Percentiles rank a stretch among this genome's conserved stretches.
Conservation (phyloP, 331 rosid species). For the Stylosanthes scabra region DNA sequence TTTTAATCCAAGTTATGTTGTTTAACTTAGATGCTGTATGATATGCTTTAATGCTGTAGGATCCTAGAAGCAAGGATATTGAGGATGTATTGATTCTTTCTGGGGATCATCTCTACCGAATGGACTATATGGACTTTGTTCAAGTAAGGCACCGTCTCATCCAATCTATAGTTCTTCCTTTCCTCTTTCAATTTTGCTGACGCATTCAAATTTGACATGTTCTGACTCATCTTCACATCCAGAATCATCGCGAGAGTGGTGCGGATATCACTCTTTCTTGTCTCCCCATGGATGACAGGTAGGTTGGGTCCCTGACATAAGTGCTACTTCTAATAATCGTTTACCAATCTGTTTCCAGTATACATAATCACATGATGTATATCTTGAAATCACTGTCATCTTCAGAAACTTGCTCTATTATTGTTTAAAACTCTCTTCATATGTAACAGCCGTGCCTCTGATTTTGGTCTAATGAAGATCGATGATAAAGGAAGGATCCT, state of each 20-base stretch:
- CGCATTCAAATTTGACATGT: conserved; percentile 37
- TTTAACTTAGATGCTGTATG: not conserved
- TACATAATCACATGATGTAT: not conserved
- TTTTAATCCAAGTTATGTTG: too few species aligned
- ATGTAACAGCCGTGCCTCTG: conserved; percentile 88
- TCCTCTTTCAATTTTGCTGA: conserved; percentile 27
- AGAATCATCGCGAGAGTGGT: conserved; percentile 85
- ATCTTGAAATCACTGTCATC: conserved; percentile 5
- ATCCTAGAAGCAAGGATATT: conserved; percentile 53
- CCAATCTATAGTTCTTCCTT: conserved; percentile 18
- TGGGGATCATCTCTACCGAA: conserved; percentile 75
- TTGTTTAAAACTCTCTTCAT: conserved; percentile 41
- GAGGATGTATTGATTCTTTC: conserved; percentile 60
- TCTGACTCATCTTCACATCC: conserved; percentile 39
- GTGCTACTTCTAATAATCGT: not conserved
- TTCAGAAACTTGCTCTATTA: not conserved
- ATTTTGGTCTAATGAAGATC: conserved; percentile 95
- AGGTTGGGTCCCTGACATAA: conserved; percentile 23
- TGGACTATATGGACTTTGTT: conserved; percentile 90
- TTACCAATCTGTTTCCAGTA: not conserved
- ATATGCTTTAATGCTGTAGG: conserved; percentile 41
- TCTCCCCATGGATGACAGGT: conserved; percentile 91
- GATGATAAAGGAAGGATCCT: conserved; percentile 92
- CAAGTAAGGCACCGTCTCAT: conserved; percentile 40
- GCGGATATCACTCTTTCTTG: conserved; percentile 89